A percentile compares a stretch with the other conserved stretches of the same genome.
Conservation (phyloP, 495 filamentous ascomycete genomes). For the Penicillium daleae region DNA sequence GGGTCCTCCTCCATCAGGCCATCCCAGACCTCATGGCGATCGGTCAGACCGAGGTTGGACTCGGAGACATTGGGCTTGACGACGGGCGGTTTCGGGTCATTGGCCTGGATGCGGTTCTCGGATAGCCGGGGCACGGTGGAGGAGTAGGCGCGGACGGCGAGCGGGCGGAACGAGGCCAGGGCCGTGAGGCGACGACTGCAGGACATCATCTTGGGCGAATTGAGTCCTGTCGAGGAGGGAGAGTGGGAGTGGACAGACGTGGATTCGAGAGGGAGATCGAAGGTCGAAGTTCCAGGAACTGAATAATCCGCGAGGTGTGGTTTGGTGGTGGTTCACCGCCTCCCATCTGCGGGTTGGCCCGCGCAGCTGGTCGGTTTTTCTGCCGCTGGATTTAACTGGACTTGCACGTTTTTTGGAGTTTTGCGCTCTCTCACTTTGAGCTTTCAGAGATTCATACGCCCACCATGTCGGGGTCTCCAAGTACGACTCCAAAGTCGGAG, state of each 20-base stretch:
- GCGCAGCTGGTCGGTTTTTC: conserved; percentile 23
- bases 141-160: conserved; percentile 48
- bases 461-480: conserved; percentile 41
- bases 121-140: conserved; percentile 51
- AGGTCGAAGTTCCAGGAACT: conserved; percentile 26
- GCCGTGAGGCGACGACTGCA: conserved; percentile 54
- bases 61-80: conserved; percentile 58
- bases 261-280: conserved; percentile 24
- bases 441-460: conserved; percentile 16
- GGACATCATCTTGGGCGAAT: conserved; percentile 58
- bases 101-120: conserved; percentile 57
- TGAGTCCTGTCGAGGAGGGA: conserved; percentile 28
- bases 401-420: not conserved
- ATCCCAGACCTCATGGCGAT: conserved; percentile 45
- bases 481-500: conserved; percentile 44
- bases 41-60: conserved; percentile 62
- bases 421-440: conserved; percentile 32
- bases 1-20: conserved; percentile 59
- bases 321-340: conserved; percentile 29
- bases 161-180: conserved; percentile 40
- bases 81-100: conserved; percentile 55
- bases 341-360: conserved; percentile 10
- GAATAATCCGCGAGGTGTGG: conserved; percentile 40
- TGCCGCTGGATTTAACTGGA: conserved; percentile 27
- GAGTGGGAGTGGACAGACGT: conserved; percentile 14